Evolutionary conservation across 345 rosid genomes (phyloP), one percentile per base, ranked within the genome.

Genomic region (Pelargonium nanum): DNA sequence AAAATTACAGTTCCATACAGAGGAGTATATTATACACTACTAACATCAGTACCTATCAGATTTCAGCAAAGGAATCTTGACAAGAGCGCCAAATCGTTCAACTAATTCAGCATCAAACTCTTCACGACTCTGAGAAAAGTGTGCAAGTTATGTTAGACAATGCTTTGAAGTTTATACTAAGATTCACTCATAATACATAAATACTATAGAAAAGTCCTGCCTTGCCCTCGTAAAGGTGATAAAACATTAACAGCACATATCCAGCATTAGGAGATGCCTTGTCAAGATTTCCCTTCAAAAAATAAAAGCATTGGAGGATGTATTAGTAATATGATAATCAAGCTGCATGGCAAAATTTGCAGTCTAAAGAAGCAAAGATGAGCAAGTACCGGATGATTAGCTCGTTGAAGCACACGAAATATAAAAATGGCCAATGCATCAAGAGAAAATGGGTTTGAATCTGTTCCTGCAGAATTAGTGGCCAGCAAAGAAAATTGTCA

Each of bases 171-270:
- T 30, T 57, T 55, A 7, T 28, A 55, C 21, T 53, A 17, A 3
- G 13, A 59, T 48, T 6, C 53, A 60, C 52, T 60, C 22, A 65
- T 57, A 60, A 4, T 28, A 26, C 34, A 65, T 16, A 70, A 22
- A 26, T 40, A 44, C 22, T 55, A 44, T 19, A 59, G 56, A 40
- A 65, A 26, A 17, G 19, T 70, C 68, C 40, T 85, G 83, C 99
- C 93, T 93, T 93, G 66, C 96, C 96, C 73, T 93, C 97, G 63
- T 89, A 89, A 63, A 93, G 95, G 74, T 89, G 89, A 77, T 89
- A 85, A 72, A 93, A 93, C 97, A 93, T 85, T 56, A 89, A 77
- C 65, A 93, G 84, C 70, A 93, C 99, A 76, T 82, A 85, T 50
- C 99, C 99, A 62, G 87, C 96, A 72, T 85, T 93, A 66, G 82